Percentiles rank a stretch among this genome's conserved stretches.
Evolutionary conservation across 345 rosid genomes (phyloP).

Genomic region (Microcos paniculata): DNA sequence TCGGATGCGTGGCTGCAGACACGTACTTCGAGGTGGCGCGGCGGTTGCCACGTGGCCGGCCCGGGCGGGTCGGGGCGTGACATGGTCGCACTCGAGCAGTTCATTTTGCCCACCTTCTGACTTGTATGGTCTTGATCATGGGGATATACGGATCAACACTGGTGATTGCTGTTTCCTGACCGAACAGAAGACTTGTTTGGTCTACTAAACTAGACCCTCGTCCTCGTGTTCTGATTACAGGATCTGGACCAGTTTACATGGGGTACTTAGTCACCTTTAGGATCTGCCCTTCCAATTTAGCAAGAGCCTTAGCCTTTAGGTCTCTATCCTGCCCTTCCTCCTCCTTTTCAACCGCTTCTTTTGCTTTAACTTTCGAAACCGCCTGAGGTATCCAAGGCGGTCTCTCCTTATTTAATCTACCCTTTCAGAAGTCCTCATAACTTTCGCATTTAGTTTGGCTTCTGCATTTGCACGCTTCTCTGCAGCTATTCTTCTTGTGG

Average conservation of each 20-base stretch:
- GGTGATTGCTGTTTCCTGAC: constrained; percentile 36
- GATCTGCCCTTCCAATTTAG: background rate
- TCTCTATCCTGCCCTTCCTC: no score
- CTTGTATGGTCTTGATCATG: constrained; percentile 33
- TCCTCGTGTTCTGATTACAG: constrained; percentile 34
- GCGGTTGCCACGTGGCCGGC: no score
- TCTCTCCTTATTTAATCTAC: constrained; percentile 87
- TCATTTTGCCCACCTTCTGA: no score
- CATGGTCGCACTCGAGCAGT: no score
- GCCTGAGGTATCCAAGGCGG: no score
- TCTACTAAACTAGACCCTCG: constrained; percentile 30
- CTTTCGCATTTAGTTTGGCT: constrained; percentile 74
- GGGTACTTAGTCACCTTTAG: constrained; percentile 34
- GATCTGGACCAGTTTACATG: constrained; percentile 36
- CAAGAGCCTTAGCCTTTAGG: no score
- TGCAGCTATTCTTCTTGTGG: constrained; percentile 76
- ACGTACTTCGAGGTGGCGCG: no score
- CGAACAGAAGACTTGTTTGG: constrained; percentile 40
- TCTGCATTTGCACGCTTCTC: constrained; percentile 87
- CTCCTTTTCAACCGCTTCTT: no score
- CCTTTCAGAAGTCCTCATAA: constrained; percentile 64
- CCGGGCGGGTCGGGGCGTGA: no score
- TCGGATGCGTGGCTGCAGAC: no score
- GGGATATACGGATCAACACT: constrained; percentile 43
- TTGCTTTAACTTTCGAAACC: no score